These are phyloP conservation scores for Elaeis guineensis DNA, from an alignment of 176 grass and related monocot species.

Conservation along the genomic window DNA sequence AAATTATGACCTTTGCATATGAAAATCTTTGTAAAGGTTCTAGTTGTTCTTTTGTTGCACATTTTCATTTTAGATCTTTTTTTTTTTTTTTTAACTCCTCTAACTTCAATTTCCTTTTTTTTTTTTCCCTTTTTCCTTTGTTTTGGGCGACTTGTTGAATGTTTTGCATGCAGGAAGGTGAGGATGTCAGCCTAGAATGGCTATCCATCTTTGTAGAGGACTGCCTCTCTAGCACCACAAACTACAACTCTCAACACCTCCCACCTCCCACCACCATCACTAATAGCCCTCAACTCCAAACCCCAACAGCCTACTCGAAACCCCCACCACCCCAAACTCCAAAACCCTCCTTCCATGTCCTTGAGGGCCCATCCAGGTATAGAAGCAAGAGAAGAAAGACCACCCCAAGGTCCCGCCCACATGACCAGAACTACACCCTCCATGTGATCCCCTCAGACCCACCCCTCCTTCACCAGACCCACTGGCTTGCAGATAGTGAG, in stretches of 20 bases:
- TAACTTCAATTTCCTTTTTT: neutral
- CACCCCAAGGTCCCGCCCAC: neutral
- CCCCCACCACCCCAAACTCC: neutral
- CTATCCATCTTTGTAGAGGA: conserved; percentile 76
- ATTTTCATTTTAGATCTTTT: neutral
- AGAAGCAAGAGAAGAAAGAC: conserved; percentile 39
- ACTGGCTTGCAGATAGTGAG: conserved; percentile 95
- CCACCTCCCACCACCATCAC: conserved; percentile 5
- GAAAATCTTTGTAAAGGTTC: too few relatives aligned
- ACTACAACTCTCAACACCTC: neutral
- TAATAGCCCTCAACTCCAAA: neutral
- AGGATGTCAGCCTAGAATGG: conserved; percentile 54
- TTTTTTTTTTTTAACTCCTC: too few relatives aligned
- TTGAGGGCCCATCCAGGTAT: conserved; percentile 6
- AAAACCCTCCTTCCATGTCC: neutral
- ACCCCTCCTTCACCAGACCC: conserved; percentile 46
- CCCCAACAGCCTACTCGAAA: conserved; percentile 14
- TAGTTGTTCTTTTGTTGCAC: too few relatives aligned
- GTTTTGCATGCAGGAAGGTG: conserved; percentile 49
- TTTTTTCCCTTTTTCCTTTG: neutral
- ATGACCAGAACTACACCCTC: conserved; percentile 6
- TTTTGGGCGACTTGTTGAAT: neutral
- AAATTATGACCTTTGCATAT: too few relatives aligned
- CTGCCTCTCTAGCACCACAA: conserved; percentile 44
- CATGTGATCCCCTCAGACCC: conserved; percentile 32